Conservation (phyloP, 139 green algal species). For the Chlorella sorokiniana region DNA sequence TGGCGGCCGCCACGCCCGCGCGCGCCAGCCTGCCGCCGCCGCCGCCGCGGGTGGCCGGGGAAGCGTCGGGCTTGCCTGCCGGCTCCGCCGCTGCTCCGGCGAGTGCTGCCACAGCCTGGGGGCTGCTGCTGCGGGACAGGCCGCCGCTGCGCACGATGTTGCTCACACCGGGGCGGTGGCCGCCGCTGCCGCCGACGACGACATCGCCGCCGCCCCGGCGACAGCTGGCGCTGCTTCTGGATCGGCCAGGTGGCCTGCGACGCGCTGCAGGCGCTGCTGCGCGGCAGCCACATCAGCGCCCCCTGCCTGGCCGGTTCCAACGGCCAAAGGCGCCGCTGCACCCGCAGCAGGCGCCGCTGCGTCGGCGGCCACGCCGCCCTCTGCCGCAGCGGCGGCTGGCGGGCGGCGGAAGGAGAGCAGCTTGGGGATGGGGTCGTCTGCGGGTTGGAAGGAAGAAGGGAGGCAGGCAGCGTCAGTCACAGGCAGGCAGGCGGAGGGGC, state of each 20-base stretch:
- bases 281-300: background rate
- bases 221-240: background rate
- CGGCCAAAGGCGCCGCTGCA: too few relatives aligned
- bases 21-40: background rate
- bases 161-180: too few relatives aligned
- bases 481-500: background rate
- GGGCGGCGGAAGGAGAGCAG: constrained; percentile 22
- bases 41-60: too few relatives aligned
- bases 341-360: background rate
- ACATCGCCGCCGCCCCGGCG: background rate
- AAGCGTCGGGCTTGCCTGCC: constrained; percentile 1
- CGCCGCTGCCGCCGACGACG: background rate
- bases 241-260: background rate
- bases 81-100: constrained; percentile 9
- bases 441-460: background rate
- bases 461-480: background rate
- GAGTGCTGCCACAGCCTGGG: background rate
- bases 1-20: background rate
- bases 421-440: constrained; percentile 35
- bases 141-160: too few relatives aligned
- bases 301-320: background rate
- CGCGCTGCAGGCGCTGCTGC: background rate
- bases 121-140: too few relatives aligned
- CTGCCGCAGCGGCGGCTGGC: background rate
- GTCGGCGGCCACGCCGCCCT: background rate